These are phyloP conservation scores for Sporothrix schenckii DNA, from an alignment of 2,329 filamentous ascomycete genomes.

Conservation along the genomic window DNA sequence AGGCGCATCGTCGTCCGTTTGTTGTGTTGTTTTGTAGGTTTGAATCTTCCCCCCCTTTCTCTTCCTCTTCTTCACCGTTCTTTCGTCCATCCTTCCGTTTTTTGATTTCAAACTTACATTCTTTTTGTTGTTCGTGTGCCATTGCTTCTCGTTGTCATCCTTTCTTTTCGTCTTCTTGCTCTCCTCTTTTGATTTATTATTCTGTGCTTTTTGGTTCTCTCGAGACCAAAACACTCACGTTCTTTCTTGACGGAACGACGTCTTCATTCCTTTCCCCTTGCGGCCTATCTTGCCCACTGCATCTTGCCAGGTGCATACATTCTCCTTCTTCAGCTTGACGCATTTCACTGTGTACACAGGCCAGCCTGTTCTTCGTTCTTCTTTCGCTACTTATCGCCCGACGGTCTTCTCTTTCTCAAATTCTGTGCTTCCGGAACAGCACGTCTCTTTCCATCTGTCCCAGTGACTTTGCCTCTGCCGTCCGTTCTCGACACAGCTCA, in stretches of 20 bases:
- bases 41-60: neutral
- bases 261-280: neutral
- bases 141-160: neutral
- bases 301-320: neutral
- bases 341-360: slow-evolving; percentile 1
- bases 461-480: neutral
- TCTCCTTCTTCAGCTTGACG: slow-evolving; percentile 17
- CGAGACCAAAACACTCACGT: neutral
- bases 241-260: slow-evolving; percentile 24
- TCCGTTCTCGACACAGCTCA: neutral
- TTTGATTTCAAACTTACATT: slow-evolving; percentile 1
- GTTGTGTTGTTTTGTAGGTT: neutral
- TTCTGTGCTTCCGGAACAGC: slow-evolving; percentile 24
- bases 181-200: neutral
- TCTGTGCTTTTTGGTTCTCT: neutral
- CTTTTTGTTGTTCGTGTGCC: neutral
- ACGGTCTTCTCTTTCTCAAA: neutral
- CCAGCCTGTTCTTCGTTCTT: slow-evolving; percentile 6
- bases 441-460: slow-evolving; percentile 7
- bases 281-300: neutral
- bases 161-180: neutral
- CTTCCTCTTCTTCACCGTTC: neutral
- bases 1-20: neutral
- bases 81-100: slow-evolving; percentile 16
- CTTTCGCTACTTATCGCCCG: neutral